Percentiles rank a stretch among this genome's conserved stretches.
These are phyloP conservation scores for Fusarium continuum DNA, from an alignment of 2,329 filamentous ascomycete genomes.

Conservation along the genomic window DNA sequence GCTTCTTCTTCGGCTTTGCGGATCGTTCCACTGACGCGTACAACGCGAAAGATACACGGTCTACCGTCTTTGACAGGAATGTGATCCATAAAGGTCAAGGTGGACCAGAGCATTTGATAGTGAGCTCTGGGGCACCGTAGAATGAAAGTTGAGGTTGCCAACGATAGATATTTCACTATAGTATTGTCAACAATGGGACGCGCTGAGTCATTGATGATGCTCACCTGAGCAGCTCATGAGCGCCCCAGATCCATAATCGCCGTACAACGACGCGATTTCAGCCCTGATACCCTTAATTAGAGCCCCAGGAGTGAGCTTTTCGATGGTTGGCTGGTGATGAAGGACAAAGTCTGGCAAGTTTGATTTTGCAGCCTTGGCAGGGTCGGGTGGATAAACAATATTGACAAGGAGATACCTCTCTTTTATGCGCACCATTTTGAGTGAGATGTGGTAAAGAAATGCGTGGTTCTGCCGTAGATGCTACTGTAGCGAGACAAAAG, in stretches of 20 bases:
- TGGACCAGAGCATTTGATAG: constrained; percentile 89
- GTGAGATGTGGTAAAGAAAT: neutral
- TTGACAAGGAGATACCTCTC: constrained; percentile 95
- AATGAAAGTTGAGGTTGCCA: constrained; percentile 94
- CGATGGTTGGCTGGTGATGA: constrained; percentile 81
- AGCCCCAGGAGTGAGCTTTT: constrained; percentile 71
- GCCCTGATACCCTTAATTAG: constrained; percentile 76
- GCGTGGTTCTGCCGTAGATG: neutral
- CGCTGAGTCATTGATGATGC: constrained; percentile 26
- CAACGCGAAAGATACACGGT: constrained; percentile 82
- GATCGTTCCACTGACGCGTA: constrained; percentile 91
- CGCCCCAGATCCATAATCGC: constrained; percentile 86
- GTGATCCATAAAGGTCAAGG: constrained; percentile 79
- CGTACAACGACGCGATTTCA: constrained; percentile 78
- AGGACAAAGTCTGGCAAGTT: constrained; percentile 69
- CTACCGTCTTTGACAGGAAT: constrained; percentile 69
- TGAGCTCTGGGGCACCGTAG: constrained; percentile 83
- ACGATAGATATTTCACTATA: constrained; percentile 89
- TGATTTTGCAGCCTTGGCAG: constrained; percentile 46
- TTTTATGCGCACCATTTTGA: constrained; percentile 90
- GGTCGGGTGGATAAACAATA: constrained; percentile 81
- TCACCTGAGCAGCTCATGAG: constrained; percentile 75
- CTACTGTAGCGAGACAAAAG: neutral
- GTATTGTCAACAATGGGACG: neutral
- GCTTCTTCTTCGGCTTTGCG: constrained; percentile 91